A percentile compares a stretch with the other conserved stretches of the same genome.
Evolutionary conservation across 495 filamentous ascomycete genomes (phyloP).

Genomic region (Aspergillus saccharolyticus): DNA sequence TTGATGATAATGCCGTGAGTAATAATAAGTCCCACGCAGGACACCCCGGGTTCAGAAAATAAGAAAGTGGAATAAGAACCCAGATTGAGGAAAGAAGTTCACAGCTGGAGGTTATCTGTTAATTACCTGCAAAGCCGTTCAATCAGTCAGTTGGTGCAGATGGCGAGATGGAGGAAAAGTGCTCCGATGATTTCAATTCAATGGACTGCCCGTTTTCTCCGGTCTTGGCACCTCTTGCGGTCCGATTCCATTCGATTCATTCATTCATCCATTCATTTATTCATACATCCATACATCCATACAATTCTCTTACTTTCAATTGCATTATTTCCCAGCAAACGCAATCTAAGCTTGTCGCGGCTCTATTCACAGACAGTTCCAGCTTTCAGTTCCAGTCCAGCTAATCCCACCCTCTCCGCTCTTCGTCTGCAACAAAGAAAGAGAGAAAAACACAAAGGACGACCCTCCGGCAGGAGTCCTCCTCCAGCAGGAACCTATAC

Average conservation of each 20-base stretch:
- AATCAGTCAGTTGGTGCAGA: too few relatives aligned
- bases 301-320: background rate
- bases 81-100: background rate
- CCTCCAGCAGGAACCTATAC: background rate
- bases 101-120: too few relatives aligned
- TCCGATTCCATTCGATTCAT: conserved; percentile 12
- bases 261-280: too few relatives aligned
- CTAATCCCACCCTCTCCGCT: background rate
- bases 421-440: background rate
- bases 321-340: background rate
- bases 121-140: background rate
- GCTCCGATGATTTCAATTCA: conserved; percentile 4
- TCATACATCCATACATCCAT: too few relatives aligned
- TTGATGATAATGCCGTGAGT: background rate
- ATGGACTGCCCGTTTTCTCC: conserved; percentile 11
- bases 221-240: conserved; percentile 21
- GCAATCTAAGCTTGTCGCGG: background rate
- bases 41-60: too few relatives aligned
- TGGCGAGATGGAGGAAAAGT: too few relatives aligned
- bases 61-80: background rate
- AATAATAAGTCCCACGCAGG: too few relatives aligned
- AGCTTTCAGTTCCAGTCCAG: background rate
- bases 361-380: background rate
- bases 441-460: background rate
- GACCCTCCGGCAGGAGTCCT: background rate